A percentile compares a stretch with the other conserved stretches of the same genome.
These are phyloP conservation scores for Fusarium beomiforme DNA, from an alignment of 2,329 filamentous ascomycete species.

Conservation along the genomic window DNA sequence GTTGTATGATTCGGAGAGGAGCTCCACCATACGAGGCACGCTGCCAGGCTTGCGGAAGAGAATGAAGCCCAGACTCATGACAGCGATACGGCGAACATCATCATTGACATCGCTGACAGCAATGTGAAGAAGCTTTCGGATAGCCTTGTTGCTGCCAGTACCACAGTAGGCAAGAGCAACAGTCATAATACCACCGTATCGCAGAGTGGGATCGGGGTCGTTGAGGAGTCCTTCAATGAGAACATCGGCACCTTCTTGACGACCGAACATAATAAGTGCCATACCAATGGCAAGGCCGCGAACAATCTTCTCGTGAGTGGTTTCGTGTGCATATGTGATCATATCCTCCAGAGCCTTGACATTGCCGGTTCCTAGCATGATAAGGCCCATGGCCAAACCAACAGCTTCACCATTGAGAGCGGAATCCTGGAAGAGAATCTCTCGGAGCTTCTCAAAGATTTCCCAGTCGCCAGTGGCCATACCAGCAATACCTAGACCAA, in stretches of 20 bases:
- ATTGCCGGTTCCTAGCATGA: constrained; percentile 98
- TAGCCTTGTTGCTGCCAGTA: constrained; percentile 97
- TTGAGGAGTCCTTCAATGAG: constrained; percentile 93
- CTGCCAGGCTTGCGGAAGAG: constrained; percentile 97
- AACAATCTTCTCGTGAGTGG: constrained; percentile 98
- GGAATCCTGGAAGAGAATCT: constrained; percentile 90
- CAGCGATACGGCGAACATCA: constrained; percentile 93
- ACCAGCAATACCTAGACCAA: constrained; percentile 94
- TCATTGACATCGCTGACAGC: constrained; percentile 98
- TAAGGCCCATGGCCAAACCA: constrained; percentile 93
- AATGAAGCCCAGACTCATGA: constrained; percentile 98
- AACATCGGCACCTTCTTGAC: constrained; percentile 93
- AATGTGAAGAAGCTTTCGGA: constrained; percentile 92
- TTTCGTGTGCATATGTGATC: constrained; percentile 98
- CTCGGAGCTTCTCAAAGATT: constrained; percentile 91
- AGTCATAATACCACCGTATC: constrained; percentile 99
- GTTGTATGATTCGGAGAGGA: constrained; percentile 98
- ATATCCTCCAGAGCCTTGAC: constrained; percentile 93
- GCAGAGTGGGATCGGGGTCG: constrained; percentile 90
- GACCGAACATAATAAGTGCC: constrained; percentile 97
- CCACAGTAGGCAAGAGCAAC: constrained; percentile 97
- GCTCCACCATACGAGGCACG: constrained; percentile 97
- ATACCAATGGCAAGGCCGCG: constrained; percentile 95
- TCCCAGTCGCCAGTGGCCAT: constrained; percentile 95
- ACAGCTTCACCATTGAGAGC: constrained; percentile 97